Evolutionary conservation across 2,329 filamentous ascomycete genomes (phyloP), one percentile per base, ranked within the genome.

Genomic region (Ophioceras dolichostomum): DNA sequence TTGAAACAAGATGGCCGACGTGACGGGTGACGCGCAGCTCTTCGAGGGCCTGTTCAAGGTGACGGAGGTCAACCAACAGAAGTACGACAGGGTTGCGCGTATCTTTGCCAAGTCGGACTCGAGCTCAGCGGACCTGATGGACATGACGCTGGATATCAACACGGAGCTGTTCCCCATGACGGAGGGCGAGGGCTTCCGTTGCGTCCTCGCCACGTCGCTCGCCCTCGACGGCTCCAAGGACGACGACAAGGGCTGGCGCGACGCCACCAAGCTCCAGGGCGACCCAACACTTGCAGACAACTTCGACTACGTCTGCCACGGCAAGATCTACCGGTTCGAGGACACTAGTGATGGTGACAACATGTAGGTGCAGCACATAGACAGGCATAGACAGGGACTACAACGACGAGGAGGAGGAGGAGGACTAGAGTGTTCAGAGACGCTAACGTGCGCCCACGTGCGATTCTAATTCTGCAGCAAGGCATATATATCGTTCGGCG

Each of bases 11-110:
- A 70, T 70, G 61, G 55, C 64, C 44, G 60, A 64, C 49, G 68
- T 63, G 47, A 77, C 85, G 61, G 80, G 83, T 48, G 89, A 96
- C 65, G 80, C 88, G 41, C 81, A 91, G 53, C 83, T 96, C 60
- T 94, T 93, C 64, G 87, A 95, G 63, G 87, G 94, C 56, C 80
- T 76, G 52, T 95, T 96, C 72, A 83, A 73, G 43, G 71, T 96
- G 51, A 89, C 77, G 48, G 64, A 73, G 39, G 67, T 86, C 57
- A 83, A 94, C 65, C 73, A 79, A 53, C 74, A 79, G 53, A 94
- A 95, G 64, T 98, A 98, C 63, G 91, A 96, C 65, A 85, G 89
- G 46, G 89, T 95, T 19, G 83, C 85, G 39, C 89, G 91, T 49
- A 76, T 96, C 54, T 76, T 68, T 39, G 87, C 77, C 54, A 83